A percentile compares a stretch with the other conserved stretches of the same genome.
Evolutionary conservation across 331 rosid genomes (phyloP).

Genomic region (Acacia concinna): DNA sequence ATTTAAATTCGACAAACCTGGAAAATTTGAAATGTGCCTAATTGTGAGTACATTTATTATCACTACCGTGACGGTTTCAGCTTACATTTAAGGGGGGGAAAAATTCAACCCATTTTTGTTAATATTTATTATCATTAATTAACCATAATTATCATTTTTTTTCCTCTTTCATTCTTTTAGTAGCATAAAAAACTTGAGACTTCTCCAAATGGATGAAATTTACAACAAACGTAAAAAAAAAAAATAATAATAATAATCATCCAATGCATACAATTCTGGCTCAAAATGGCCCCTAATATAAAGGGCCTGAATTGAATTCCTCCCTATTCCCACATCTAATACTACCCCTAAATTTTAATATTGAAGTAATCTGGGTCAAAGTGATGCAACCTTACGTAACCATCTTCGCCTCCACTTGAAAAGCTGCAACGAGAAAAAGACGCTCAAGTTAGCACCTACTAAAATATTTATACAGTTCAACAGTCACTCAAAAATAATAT

Average conservation of each 20-base stretch:
- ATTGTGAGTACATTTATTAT: too few relatives aligned
- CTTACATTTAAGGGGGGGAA: too few relatives aligned
- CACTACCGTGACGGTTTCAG: too few relatives aligned
- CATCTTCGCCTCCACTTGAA: constrained; percentile 99
- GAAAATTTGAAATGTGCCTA: too few relatives aligned
- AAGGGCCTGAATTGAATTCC: constrained; percentile 15
- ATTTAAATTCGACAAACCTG: too few relatives aligned
- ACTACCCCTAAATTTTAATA: constrained; percentile 60
- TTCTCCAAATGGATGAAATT: constrained; percentile 22
- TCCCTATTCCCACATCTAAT: not conserved
- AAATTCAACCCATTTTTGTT: too few relatives aligned
- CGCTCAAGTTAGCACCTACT: not conserved
- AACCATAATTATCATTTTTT: too few relatives aligned
- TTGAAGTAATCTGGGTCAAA: constrained; percentile 88
- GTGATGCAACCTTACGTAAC: constrained; percentile 89
- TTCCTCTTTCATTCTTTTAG: not conserved
- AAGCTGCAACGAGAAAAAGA: constrained; percentile 49
- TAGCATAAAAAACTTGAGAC: not conserved
- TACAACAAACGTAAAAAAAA: not conserved
- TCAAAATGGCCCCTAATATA: not conserved
- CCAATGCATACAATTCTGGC: not conserved
- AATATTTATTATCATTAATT: too few relatives aligned
- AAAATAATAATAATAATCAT: too few relatives aligned
- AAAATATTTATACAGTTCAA: not conserved
- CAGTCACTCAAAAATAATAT: not conserved